Conservation (phyloP, 2,329 filamentous ascomycete genomes). For the Cercospora brassicicola region DNA sequence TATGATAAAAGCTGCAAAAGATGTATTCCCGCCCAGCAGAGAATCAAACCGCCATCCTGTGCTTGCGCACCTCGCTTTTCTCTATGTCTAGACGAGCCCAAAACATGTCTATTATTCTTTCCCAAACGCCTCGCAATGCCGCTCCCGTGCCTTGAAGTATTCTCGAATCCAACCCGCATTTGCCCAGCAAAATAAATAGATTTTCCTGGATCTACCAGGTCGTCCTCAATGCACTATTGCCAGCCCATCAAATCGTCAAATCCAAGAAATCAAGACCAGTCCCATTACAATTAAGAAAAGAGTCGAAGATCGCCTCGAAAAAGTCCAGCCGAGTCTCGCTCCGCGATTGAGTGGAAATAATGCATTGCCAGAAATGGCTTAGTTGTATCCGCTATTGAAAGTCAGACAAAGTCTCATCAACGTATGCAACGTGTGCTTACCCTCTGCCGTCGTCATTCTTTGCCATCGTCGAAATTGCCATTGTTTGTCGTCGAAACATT, state of each 20-base stretch:
- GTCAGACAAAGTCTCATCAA: slow-evolving; percentile 21
- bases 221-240: neutral
- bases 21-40: neutral
- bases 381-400: slow-evolving; percentile 26
- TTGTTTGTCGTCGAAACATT: neutral
- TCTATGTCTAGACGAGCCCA: neutral
- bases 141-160: neutral
- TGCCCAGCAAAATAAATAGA: neutral
- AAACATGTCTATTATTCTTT: neutral
- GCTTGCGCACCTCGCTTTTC: neutral
- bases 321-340: slow-evolving; percentile 22
- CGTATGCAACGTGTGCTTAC: slow-evolving; percentile 17
- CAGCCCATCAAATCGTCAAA: neutral
- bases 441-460: slow-evolving; percentile 36
- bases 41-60: neutral
- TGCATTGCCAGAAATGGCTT: slow-evolving; percentile 16
- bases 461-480: slow-evolving; percentile 2
- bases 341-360: neutral
- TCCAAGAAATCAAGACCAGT: neutral
- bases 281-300: neutral
- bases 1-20: neutral
- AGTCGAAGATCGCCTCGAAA: neutral
- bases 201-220: neutral
- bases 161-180: neutral
- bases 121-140: slow-evolving; percentile 16